phyloP scores from a whole-genome alignment of 495 filamentous ascomycete species.

The Saxophila tyrrhenica region DNA sequence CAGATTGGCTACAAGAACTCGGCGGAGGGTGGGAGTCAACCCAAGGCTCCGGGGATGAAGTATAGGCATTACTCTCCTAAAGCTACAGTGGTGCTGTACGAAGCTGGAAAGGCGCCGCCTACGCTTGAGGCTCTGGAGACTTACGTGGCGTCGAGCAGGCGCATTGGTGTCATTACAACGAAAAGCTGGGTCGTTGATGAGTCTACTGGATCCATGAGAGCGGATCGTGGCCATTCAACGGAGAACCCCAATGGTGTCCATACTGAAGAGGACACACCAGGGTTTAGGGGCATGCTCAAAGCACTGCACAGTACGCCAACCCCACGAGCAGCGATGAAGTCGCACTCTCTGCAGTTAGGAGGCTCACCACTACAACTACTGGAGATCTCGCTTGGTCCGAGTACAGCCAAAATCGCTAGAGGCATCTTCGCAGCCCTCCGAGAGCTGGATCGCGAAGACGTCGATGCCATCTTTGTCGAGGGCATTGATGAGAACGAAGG shows the following conservation, averaged over 20 bases:
- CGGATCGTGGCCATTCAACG: neutral
- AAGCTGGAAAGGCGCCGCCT: conserved; percentile 35
- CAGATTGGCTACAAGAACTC: conserved; percentile 64
- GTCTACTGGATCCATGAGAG: conserved; percentile 1
- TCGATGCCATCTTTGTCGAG: conserved; percentile 84
- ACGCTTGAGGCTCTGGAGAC: conserved; percentile 23
- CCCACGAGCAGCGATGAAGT: neutral
- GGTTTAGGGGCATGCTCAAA: conserved; percentile 6
- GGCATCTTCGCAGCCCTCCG: conserved; percentile 78
- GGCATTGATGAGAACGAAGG: conserved; percentile 65
- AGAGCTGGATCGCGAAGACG: conserved; percentile 65
- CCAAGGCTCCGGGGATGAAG: conserved; percentile 94
- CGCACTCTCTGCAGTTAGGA: neutral
- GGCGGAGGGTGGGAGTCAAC: conserved; percentile 40
- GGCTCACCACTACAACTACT: conserved; percentile 10
- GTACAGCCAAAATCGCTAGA: conserved; percentile 63
- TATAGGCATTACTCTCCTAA: conserved; percentile 95
- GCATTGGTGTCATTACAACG: conserved; percentile 32
- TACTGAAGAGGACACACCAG: neutral
- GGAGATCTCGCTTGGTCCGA: conserved; percentile 55
- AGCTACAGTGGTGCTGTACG: conserved; percentile 75
- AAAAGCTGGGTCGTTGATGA: conserved; percentile 23
- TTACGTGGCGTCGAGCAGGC: conserved; percentile 16
- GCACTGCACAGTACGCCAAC: neutral
- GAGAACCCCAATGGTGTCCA: neutral